Percentiles rank a stretch among this genome's conserved stretches.
Conservation (phyloP, 202 grass and related monocot species). For the Elaeis oleifera region DNA sequence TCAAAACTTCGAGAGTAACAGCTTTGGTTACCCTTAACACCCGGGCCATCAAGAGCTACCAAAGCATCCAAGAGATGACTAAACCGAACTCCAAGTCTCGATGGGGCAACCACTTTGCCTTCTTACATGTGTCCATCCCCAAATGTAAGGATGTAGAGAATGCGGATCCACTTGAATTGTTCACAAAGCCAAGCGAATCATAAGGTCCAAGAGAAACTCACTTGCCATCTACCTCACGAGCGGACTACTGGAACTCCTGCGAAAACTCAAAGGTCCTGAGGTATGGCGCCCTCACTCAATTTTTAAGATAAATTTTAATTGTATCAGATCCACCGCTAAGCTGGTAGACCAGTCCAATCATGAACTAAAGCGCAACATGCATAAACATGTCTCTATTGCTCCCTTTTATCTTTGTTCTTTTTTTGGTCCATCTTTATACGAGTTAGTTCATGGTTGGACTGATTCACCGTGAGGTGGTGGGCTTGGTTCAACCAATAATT, state of each 20-base stretch:
- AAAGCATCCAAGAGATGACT: slow-evolving; percentile 16
- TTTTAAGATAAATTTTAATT: no score
- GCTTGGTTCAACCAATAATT: no score
- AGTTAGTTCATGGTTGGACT: no score
- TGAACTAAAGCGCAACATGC: no score
- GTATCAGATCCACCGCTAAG: no score
- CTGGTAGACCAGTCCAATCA: no score
- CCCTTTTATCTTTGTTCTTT: no score
- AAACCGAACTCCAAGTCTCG: slow-evolving; percentile 12
- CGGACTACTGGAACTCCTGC: slow-evolving; percentile 23
- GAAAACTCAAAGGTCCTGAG: slow-evolving; percentile 34
- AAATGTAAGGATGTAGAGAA: slow-evolving; percentile 11
- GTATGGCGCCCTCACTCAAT: background rate
- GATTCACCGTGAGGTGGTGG: no score
- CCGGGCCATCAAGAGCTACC: slow-evolving; percentile 14
- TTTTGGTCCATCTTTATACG: no score
- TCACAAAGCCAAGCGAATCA: slow-evolving; percentile 16
- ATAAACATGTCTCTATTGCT: no score
- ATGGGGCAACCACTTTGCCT: slow-evolving; percentile 40
- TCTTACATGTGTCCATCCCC: slow-evolving; percentile 28
- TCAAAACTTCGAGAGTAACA: no score
- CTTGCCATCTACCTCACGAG: slow-evolving; percentile 21
- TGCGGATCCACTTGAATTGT: slow-evolving; percentile 26
- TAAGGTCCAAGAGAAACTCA: slow-evolving; percentile 32
- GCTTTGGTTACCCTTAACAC: slow-evolving; percentile 26